Conservation (phyloP, 2,329 filamentous ascomycete genomes). For the Drechslerella dactyloides region DNA sequence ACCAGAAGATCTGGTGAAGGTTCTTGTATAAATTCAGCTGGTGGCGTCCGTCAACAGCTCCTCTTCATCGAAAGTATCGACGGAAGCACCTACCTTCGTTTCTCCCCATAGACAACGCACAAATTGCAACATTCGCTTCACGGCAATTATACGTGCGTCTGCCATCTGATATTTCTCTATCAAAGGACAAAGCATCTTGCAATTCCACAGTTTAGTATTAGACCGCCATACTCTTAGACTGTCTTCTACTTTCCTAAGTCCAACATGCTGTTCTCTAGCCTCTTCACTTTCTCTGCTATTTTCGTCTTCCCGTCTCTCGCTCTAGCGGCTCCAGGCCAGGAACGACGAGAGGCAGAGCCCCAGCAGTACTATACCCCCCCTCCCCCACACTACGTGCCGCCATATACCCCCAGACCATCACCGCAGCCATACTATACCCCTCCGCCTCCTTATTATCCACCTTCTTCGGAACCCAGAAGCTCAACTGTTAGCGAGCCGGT, state of each 20-base stretch:
- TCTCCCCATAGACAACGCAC: conserved; percentile 18
- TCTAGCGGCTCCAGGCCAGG: conserved; percentile 20
- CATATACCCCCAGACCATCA: conserved; percentile 8
- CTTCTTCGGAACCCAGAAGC: background rate
- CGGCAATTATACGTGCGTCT: background rate
- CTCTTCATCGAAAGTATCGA: background rate
- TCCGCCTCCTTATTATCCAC: conserved; percentile 17
- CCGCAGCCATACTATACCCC: conserved; percentile 1
- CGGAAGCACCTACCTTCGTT: conserved; percentile 17
- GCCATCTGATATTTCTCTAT: background rate
- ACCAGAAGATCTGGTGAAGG: background rate
- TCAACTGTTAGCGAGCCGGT: background rate
- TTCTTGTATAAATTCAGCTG: conserved; percentile 32
- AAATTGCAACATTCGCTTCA: conserved; percentile 32
- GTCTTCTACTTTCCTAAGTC: background rate
- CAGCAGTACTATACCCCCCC: conserved; percentile 35
- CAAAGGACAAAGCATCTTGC: background rate
- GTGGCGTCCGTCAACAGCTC: background rate
- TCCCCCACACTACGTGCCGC: conserved; percentile 30
- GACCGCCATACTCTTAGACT: background rate
- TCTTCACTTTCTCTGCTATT: conserved; percentile 10
- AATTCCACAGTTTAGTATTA: conserved; percentile 5
- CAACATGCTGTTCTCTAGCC: conserved; percentile 25
- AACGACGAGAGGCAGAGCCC: conserved; percentile 37
- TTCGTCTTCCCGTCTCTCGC: conserved; percentile 19